phyloP scores from a whole-genome alignment of 2,329 filamentous ascomycete species.

The Tolypocladium capitatum region DNA sequence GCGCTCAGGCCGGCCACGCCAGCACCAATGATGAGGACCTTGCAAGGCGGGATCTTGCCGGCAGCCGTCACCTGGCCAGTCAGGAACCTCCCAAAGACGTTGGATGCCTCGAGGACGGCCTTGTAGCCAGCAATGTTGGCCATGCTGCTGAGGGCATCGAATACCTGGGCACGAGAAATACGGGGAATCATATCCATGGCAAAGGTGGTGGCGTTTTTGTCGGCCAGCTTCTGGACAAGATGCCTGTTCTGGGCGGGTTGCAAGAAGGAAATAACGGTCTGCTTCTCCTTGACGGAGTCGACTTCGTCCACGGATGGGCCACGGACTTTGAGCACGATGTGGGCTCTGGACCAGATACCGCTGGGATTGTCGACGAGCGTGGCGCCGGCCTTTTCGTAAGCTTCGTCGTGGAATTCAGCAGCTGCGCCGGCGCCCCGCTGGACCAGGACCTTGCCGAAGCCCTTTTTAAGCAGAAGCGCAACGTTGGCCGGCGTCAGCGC shows the following conservation, averaged over 20 bases:
- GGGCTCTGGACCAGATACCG: constrained; percentile 58
- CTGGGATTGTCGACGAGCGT: constrained; percentile 55
- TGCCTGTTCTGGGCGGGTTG: constrained; percentile 71
- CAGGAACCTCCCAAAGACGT: constrained; percentile 76
- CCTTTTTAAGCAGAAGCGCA: constrained; percentile 70
- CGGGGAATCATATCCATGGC: constrained; percentile 90
- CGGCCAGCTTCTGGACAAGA: constrained; percentile 59
- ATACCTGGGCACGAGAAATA: constrained; percentile 78
- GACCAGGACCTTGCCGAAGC: constrained; percentile 62
- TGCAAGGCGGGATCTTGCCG: constrained; percentile 80
- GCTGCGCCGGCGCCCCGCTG: constrained; percentile 67
- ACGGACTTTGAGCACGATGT: constrained; percentile 77
- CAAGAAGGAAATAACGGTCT: constrained; percentile 70
- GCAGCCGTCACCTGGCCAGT: constrained; percentile 85
- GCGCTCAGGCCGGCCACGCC: constrained; percentile 81
- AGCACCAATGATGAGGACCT: constrained; percentile 80
- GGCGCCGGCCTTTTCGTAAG: constrained; percentile 66
- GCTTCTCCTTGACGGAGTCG: constrained; percentile 50
- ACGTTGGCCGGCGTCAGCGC: constrained; percentile 79
- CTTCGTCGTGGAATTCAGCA: constrained; percentile 65
- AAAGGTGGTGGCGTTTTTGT: constrained; percentile 60
- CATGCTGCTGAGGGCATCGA: constrained; percentile 84
- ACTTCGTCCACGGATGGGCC: constrained; percentile 60
- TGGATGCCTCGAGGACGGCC: constrained; percentile 78
- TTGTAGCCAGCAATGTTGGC: constrained; percentile 92